Evolutionary conservation across 192 early-diverging fungal species (phyloP).

Genomic region (Gamsiella multidivaricata): DNA sequence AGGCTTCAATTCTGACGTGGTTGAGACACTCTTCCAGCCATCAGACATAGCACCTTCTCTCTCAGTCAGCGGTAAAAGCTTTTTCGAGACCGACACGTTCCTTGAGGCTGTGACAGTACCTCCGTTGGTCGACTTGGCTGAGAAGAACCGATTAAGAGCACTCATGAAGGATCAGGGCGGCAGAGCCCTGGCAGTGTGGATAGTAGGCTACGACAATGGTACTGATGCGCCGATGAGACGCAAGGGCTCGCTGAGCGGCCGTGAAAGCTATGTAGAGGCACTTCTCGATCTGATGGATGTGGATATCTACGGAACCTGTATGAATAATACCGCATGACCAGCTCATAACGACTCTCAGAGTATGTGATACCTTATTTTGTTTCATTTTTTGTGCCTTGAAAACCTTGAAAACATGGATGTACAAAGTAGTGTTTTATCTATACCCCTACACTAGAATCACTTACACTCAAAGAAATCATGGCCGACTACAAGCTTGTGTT

Average conservation of each 20-base stretch:
- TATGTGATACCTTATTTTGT: background rate
- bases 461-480: constrained; percentile 19
- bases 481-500: constrained; percentile 35
- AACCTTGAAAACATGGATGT: too few species aligned
- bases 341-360: background rate
- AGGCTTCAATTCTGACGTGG: constrained; percentile 5
- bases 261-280: constrained; percentile 26
- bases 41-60: background rate
- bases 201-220: constrained; percentile 3
- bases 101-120: constrained; percentile 5
- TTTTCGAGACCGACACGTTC: background rate
- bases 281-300: constrained; percentile 34
- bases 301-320: constrained; percentile 30
- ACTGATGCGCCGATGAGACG: background rate
- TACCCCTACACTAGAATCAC: constrained; percentile 5
- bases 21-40: constrained; percentile 7
- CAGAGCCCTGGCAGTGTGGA: constrained; percentile 8
- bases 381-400: background rate
- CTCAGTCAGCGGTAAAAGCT: background rate
- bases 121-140: constrained; percentile 9
- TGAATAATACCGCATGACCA: constrained; percentile 33
- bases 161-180: constrained; percentile 16
- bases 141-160: constrained; percentile 17
- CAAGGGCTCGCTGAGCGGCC: constrained; percentile 10
- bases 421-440: background rate